phyloP scores from a whole-genome alignment of 1,284 basidiomycete genomes.

The Pholiota adiposa region DNA sequence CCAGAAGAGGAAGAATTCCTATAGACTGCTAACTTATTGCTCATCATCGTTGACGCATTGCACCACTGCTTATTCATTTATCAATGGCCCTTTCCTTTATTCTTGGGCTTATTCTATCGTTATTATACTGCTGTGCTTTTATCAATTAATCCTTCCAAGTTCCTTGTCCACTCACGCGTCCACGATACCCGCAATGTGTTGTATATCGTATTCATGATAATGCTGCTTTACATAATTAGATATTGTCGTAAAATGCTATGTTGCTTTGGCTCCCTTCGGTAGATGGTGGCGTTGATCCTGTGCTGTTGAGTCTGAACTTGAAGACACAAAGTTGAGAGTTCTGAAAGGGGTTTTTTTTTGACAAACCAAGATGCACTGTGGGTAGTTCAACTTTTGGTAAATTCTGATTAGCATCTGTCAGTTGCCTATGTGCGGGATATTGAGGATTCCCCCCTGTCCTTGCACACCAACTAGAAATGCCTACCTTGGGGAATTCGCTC shows the following conservation, averaged over 20 bases:
- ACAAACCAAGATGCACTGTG: no score
- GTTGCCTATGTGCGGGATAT: no score
- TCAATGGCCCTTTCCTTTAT: neutral
- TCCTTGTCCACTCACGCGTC: neutral
- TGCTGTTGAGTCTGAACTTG: no score
- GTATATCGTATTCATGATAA: slow-evolving; percentile 8
- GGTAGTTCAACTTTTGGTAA: no score
- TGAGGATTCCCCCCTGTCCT: no score
- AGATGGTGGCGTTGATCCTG: neutral
- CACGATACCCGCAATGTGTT: slow-evolving; percentile 14
- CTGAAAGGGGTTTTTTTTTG: no score
- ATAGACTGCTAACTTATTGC: slow-evolving; percentile 18
- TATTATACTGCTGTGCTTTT: slow-evolving; percentile 13
- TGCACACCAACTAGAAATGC: no score
- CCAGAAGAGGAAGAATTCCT: slow-evolving; percentile 56
- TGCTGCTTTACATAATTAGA: slow-evolving; percentile 7
- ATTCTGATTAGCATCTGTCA: no score
- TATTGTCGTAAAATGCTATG: neutral
- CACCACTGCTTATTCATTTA: neutral
- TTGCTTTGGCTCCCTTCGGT: neutral
- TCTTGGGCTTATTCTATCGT: slow-evolving; percentile 9
- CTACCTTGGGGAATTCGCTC: no score
- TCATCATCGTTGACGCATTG: slow-evolving; percentile 2
- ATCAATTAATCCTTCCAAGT: neutral
- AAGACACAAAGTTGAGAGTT: no score